These are phyloP conservation scores for Eucalyptus albens DNA, from an alignment of 345 rosid species.

Conservation along the genomic window DNA sequence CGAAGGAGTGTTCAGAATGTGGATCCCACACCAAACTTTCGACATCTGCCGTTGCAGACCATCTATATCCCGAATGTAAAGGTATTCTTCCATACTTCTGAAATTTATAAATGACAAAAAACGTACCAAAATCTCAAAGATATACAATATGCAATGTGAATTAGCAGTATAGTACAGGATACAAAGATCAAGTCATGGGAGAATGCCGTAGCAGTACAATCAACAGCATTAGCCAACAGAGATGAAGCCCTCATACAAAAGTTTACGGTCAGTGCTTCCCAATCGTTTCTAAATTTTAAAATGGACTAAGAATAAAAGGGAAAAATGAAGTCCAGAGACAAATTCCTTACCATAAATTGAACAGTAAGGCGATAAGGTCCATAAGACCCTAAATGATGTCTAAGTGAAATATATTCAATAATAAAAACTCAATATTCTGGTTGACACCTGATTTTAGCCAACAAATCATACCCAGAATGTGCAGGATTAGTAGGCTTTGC, in stretches of 20 bases:
- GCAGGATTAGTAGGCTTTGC: neutral
- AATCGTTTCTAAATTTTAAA: neutral
- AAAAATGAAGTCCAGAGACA: neutral
- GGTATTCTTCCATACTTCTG: too few relatives aligned
- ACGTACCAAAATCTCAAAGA: neutral
- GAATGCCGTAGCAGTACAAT: neutral
- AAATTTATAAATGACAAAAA: too few relatives aligned
- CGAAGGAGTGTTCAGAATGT: too few relatives aligned
- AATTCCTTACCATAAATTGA: neutral
- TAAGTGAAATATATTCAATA: neutral
- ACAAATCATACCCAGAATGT: neutral
- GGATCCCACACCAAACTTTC: too few relatives aligned
- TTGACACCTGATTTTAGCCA: too few relatives aligned
- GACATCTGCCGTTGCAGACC: too few relatives aligned
- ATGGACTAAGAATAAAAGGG: neutral
- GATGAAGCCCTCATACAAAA: neutral
- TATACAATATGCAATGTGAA: neutral
- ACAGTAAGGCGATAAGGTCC: neutral
- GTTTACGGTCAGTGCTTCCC: neutral
- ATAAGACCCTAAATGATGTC: neutral
- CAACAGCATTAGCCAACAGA: neutral
- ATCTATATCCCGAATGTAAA: too few relatives aligned
- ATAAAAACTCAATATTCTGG: neutral
- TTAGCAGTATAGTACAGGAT: neutral
- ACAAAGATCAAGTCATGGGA: neutral